Conservation (phyloP, 2,329 filamentous ascomycete genomes). For the Orbilia oligospora region DNA sequence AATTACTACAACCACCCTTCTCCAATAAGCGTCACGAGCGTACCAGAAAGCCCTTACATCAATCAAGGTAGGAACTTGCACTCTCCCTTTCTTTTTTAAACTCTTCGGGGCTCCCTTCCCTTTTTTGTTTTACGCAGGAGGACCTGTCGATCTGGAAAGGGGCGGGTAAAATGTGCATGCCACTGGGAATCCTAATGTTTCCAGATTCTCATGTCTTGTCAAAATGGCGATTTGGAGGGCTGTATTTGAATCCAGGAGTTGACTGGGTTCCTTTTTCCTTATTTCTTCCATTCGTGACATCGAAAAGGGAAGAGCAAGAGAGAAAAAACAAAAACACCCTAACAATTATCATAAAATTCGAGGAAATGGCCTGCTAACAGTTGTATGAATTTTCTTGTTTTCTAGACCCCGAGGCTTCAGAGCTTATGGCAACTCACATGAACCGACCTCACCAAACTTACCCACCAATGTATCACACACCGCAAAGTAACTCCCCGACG, state of each 20-base stretch:
- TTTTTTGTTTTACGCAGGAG: constrained; percentile 5
- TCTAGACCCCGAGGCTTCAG: constrained; percentile 52
- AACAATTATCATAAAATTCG: neutral
- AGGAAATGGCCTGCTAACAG: constrained; percentile 28
- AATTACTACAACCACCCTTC: constrained; percentile 59
- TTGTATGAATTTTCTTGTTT: neutral
- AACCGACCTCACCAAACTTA: constrained; percentile 75
- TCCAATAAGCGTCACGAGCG: constrained; percentile 58
- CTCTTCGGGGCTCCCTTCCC: constrained; percentile 6
- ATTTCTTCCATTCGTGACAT: constrained; percentile 10
- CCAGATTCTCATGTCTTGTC: constrained; percentile 31
- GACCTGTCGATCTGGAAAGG: constrained; percentile 45
- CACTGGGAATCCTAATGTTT: constrained; percentile 35
- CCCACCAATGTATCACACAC: constrained; percentile 94
- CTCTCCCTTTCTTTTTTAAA: constrained; percentile 5
- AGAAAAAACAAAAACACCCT: neutral
- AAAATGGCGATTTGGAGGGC: constrained; percentile 1
- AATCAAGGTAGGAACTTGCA: constrained; percentile 55
- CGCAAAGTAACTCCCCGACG: constrained; percentile 93
- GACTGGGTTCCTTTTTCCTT: neutral
- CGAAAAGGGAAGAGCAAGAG: neutral
- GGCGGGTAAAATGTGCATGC: constrained; percentile 36
- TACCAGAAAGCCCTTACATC: constrained; percentile 60
- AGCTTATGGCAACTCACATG: constrained; percentile 76
- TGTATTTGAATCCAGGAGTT: constrained; percentile 18